Conservation (phyloP, 805 yeast genomes). For the Starmera caribaea region DNA sequence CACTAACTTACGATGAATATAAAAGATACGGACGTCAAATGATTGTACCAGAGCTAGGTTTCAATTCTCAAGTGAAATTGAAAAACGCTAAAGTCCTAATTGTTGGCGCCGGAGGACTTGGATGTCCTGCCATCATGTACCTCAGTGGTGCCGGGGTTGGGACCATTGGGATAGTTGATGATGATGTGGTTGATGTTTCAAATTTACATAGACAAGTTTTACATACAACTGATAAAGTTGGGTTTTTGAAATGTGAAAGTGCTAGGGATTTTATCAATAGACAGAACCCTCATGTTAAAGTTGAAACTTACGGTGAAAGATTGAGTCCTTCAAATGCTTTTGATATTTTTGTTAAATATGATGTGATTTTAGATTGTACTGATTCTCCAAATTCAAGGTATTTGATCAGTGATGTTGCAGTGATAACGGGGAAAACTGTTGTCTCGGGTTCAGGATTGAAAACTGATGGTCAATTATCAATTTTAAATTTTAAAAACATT, state of each 20-base stretch:
- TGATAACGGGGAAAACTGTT: constrained; percentile 54
- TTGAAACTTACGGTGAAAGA: constrained; percentile 41
- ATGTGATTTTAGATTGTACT: constrained; percentile 83
- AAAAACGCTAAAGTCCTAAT: constrained; percentile 56
- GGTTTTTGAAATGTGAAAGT: constrained; percentile 68
- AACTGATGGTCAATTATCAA: constrained; percentile 82
- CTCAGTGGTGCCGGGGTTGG: constrained; percentile 87
- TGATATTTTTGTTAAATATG: constrained; percentile 52
- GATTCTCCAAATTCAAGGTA: constrained; percentile 88
- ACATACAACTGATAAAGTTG: constrained; percentile 60
- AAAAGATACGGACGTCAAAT: constrained; percentile 87
- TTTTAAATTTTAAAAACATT: constrained; percentile 50
- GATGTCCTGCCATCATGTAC: constrained; percentile 84
- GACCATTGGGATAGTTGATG: constrained; percentile 74
- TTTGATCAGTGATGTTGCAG: constrained; percentile 77
- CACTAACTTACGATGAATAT: constrained; percentile 51
- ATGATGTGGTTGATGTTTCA: constrained; percentile 74
- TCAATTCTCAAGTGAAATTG: constrained; percentile 46
- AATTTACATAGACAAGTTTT: constrained; percentile 86
- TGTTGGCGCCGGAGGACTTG: constrained; percentile 95
- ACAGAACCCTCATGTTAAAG: constrained; percentile 61
- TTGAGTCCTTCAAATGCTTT: constrained; percentile 51
- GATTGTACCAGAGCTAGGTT: constrained; percentile 69
- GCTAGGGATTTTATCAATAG: constrained; percentile 45
- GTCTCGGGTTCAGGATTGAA: constrained; percentile 89